A percentile compares a stretch with the other conserved stretches of the same genome.
Conservation (phyloP, 805 yeast species). For the Schwanniomyces vanrijiae region DNA sequence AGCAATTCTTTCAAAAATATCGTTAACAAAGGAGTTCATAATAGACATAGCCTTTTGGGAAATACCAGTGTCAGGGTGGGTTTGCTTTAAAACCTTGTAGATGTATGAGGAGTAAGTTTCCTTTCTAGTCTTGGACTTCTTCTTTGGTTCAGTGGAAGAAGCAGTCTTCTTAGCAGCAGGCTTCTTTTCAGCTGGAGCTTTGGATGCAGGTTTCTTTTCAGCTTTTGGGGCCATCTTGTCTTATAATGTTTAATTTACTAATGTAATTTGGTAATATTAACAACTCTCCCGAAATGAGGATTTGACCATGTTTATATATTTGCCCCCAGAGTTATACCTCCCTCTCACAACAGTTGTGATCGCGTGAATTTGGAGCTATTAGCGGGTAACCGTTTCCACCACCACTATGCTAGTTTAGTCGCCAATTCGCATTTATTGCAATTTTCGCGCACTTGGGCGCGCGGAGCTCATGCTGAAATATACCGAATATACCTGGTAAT, state of each 20-base stretch:
- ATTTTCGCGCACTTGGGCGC: background rate
- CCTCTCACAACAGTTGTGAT: background rate
- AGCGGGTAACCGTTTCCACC: background rate
- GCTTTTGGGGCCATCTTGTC: conserved; percentile 66
- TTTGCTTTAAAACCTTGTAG: conserved; percentile 97
- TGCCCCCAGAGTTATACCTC: conserved; percentile 1
- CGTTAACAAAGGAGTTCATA: conserved; percentile 97
- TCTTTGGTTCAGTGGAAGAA: conserved; percentile 75
- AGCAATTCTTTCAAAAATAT: conserved; percentile 97
- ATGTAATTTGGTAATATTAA: background rate
- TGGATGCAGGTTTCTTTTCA: conserved; percentile 83
- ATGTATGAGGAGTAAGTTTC: conserved; percentile 98
- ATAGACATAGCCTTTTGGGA: conserved; percentile 98
- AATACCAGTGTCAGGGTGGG: conserved; percentile 99
- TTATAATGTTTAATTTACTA: conserved; percentile 3
- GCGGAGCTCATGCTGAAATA: background rate
- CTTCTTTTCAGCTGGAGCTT: conserved; percentile 96
- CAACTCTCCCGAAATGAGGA: background rate
- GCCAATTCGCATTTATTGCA: background rate
- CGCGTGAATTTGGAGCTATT: background rate
- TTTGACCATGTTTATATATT: conserved; percentile 6
- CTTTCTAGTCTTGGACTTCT: conserved; percentile 94
- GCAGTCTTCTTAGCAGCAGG: conserved; percentile 87
- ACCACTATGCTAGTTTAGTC: too few species aligned
- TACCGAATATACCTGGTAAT: background rate